Evolutionary conservation across 371 early-diverging fungal species (phyloP), one percentile per base, ranked within the genome.

Genomic region (Actinomucor elegans): DNA sequence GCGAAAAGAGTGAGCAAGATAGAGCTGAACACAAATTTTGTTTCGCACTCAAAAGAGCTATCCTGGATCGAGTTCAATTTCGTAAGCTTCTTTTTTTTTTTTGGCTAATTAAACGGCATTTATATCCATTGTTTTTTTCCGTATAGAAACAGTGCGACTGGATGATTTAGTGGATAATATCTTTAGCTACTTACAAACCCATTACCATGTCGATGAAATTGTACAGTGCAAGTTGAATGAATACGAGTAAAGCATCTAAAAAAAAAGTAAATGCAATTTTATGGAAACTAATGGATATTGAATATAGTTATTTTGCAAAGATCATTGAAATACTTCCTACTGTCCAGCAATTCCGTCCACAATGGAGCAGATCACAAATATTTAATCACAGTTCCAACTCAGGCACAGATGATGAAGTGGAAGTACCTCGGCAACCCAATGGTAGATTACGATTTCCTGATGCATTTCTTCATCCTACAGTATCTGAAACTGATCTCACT

Each of bases 41-140:
- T 26, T 69, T 77, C 18, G 69, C 76, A 9, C 80, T 89, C 64
- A 71, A 81, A 45, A 79, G 77, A 55, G 69, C 77, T 5, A 72
- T 88, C 6, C 57, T 90, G 38, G 63, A 77, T 44, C 69, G 76
- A 55, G 78, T 88, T 20, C 89, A 89, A 54, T 88, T 84, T 57
- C 83, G 90, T 90, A 80, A 46, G 78, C 71, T n/a, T n/a, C n/a
- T n/a, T n/a, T n/a, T n/a, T n/a, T n/a, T n/a, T n/a, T n/a, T n/a
- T n/a, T n/a, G n/a, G n/a, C n/a, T n/a, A n/a, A n/a, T n/a, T n/a
- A n/a, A n/a, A n/a, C n/a, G n/a, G n/a, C n/a, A n/a, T n/a, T n/a
- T n/a, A n/a, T n/a, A n/a, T n/a, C n/a, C n/a, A n/a, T n/a, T n/a
- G n/a, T n/a, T 47, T 33, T 36, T 40, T 35, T 21, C n/a, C 46